Base-by-base conservation (phyloP, 2,329 filamentous ascomycete species). In the Trichoderma atrobrunneum region DNA sequence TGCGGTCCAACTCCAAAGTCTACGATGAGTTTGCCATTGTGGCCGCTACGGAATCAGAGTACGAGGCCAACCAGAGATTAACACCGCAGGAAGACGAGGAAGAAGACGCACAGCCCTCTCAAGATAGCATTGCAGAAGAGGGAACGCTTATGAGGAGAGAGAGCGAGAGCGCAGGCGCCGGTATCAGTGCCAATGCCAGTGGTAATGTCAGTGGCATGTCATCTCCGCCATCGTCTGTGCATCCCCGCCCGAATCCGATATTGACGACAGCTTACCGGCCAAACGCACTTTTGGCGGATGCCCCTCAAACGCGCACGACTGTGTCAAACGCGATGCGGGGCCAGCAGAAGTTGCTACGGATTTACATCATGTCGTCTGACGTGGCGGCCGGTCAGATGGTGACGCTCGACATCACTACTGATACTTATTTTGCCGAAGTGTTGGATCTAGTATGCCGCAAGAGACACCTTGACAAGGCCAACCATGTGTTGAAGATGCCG, bases 1-100 rank as follows among this genome's bases (percentile, higher is more conserved):
- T 86, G 73, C 86, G 93, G 70, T 89, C 91, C 72, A 91, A 92
- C 74, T 92, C 92, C 26, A 93, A 91, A 78, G 90, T 92, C 1
- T 93, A 91, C 84, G 93, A 95, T 76, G 93, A 96, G 76, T 95
- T 97, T 80, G 93, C 91, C 14, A 84, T 97, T 30, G 92, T 93
- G 14, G 88, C 91, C 77, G 93, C 93, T 3, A 91, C 89, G 1
- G 85, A 89, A 72, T 87, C 87, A 12, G 90, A 92, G 76, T 92
- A 90, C 76, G 84, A 85, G 70, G 90, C 92, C 70, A 94, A 95
- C 77, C 89, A 93, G 78, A 85, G 83, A 54, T 78, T 89, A 68
- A 93, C 92, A 3, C 91, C 91, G 6, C 86, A 92, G 66, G 91
- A 90, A 73, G 87, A 88, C 68, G 85, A 88, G 72, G 79, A 75